phyloP scores from a whole-genome alignment of 202 grass and related monocot species.

The Zoysia matrella region DNA sequence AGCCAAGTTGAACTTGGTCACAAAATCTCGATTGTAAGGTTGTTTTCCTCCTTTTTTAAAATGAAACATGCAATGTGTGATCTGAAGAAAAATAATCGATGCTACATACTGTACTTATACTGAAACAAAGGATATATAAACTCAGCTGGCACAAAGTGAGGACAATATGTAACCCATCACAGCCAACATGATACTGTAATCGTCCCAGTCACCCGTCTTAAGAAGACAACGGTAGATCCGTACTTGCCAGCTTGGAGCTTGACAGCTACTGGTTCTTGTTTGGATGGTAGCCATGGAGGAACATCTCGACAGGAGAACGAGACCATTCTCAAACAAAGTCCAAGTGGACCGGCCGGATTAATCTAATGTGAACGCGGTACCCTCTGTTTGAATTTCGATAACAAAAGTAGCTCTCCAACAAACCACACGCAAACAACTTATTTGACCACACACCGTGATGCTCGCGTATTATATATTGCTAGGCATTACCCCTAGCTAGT shows the following conservation, averaged over 20 bases:
- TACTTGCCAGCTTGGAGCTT: not conserved
- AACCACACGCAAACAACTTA: slow-evolving; percentile 25
- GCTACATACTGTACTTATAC: not conserved
- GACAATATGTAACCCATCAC: not conserved
- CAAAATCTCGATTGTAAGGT: no score
- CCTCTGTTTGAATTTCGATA: slow-evolving; percentile 26
- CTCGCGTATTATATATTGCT: slow-evolving; percentile 1
- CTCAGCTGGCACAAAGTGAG: not conserved
- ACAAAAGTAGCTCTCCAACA: slow-evolving; percentile 20
- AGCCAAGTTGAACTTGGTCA: no score
- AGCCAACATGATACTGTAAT: not conserved
- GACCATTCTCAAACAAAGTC: not conserved
- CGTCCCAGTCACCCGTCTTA: slow-evolving; percentile 18
- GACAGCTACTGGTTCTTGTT: slow-evolving; percentile 37
- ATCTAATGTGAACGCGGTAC: slow-evolving; percentile 25
- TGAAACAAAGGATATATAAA: slow-evolving; percentile 29
- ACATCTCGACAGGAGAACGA: slow-evolving; percentile 32
- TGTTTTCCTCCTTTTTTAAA: no score
- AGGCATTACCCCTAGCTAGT: no score
- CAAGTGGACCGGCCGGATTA: not conserved
- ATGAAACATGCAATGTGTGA: no score
- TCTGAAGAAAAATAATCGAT: no score
- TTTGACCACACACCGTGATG: slow-evolving; percentile 36
- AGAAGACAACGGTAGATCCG: not conserved
- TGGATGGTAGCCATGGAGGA: slow-evolving; percentile 26